Evolutionary conservation across 1,284 basidiomycete genomes (phyloP).

Genomic region (Trichosporon sp.): DNA sequence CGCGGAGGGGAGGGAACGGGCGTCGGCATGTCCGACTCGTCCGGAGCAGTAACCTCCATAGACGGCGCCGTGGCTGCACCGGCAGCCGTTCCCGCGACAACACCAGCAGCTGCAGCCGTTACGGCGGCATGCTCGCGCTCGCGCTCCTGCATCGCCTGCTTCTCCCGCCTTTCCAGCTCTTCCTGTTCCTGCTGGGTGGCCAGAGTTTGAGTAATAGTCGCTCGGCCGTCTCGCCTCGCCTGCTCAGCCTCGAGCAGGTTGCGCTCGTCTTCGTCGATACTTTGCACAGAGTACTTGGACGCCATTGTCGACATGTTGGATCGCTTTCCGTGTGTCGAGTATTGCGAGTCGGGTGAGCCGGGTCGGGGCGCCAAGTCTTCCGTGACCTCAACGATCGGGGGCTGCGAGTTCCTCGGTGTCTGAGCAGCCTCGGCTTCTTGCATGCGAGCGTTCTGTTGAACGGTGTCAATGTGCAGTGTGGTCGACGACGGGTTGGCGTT

Average conservation of each 20-base stretch:
- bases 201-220: conserved; percentile 25
- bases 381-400: conserved; percentile 21
- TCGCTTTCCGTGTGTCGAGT: conserved; percentile 6
- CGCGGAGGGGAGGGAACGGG: not conserved
- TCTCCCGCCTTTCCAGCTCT: not conserved
- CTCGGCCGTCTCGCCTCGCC: conserved; percentile 32
- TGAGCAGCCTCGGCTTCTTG: conserved; percentile 18
- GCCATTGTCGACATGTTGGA: not conserved
- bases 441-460: conserved; percentile 27
- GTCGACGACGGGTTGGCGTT: conserved; percentile 24
- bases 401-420: not conserved
- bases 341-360: conserved; percentile 6
- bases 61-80: not conserved
- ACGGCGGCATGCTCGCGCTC: not conserved
- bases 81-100: not conserved
- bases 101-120: not conserved
- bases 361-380: conserved; percentile 10
- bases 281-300: conserved; percentile 11
- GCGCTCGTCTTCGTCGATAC: conserved; percentile 25
- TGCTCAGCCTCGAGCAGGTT: conserved; percentile 23
- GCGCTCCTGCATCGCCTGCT: not conserved
- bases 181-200: conserved; percentile 28
- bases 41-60: not conserved
- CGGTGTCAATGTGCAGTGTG: conserved; percentile 37
- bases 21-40: not conserved